A percentile compares a stretch with the other conserved stretches of the same genome.
Conservation (phyloP, 768 basidiomycete genomes). For the Sporobolomyces roseus region DNA sequence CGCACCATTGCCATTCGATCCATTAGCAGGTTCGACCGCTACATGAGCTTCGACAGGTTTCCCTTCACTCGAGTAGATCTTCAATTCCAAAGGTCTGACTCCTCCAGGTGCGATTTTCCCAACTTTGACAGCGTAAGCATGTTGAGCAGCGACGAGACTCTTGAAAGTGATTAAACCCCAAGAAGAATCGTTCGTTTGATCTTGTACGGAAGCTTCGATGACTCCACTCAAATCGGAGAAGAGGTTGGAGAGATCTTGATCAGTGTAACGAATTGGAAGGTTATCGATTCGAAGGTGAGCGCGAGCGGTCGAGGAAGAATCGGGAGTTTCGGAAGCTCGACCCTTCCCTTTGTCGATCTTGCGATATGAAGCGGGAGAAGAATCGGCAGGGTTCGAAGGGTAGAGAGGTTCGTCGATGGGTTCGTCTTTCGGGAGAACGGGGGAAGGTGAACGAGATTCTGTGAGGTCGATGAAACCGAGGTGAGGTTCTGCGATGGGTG, state of each 20-base stretch:
- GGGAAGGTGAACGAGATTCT: constrained; percentile 17
- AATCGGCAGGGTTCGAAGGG: not conserved
- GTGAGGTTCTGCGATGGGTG: not conserved
- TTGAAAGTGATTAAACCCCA: constrained; percentile 18
- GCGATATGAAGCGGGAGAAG: too few relatives aligned
- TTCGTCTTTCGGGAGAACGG: constrained; percentile 10
- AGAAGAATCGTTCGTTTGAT: not conserved
- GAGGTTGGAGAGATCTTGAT: not conserved
- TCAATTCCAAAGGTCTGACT: constrained; percentile 2
- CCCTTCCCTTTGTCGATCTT: not conserved
- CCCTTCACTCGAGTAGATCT: constrained; percentile 23
- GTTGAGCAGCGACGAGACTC: constrained; percentile 3
- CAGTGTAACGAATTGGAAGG: constrained; percentile 6
- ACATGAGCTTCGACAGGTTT: constrained; percentile 10
- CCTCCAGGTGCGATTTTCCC: not conserved
- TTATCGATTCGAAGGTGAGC: constrained; percentile 27
- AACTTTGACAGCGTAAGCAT: constrained; percentile 6
- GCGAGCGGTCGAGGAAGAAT: not conserved
- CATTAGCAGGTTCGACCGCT: not conserved
- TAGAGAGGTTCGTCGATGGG: not conserved
- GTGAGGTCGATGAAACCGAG: constrained; percentile 20
- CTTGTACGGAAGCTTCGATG: constrained; percentile 2
- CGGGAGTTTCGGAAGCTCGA: not conserved
- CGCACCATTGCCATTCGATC: not conserved
- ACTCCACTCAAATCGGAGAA: constrained; percentile 10